Percentiles rank a stretch among this genome's conserved stretches.
Conservation (phyloP, 2,329 filamentous ascomycete genomes). For the Ascosphaera apis region DNA sequence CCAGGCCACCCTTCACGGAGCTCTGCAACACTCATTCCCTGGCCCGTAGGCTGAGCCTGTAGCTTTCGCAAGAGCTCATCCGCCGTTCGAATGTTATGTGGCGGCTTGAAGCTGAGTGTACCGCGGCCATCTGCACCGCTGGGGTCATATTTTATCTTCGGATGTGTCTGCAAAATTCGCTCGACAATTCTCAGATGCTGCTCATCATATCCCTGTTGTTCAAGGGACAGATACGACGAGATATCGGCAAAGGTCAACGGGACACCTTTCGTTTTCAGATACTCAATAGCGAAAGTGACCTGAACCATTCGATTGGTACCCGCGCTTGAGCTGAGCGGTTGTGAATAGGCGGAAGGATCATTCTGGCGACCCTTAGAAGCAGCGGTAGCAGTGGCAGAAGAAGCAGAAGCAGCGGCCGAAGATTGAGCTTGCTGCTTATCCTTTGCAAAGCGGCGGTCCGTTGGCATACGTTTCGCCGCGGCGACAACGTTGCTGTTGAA, state of each 20-base stretch:
- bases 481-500: constrained; percentile 39
- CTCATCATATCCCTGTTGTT: constrained; percentile 34
- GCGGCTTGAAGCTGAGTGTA: constrained; percentile 62
- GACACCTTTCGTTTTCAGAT: constrained; percentile 47
- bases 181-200: constrained; percentile 38
- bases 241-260: constrained; percentile 53
- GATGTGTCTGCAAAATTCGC: constrained; percentile 41
- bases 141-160: constrained; percentile 36
- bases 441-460: constrained; percentile 26
- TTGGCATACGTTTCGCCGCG: constrained; percentile 39
- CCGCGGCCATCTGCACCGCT: constrained; percentile 43
- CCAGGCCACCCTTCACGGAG: constrained; percentile 90
- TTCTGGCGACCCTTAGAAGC: constrained; percentile 36
- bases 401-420: constrained; percentile 40
- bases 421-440: too few relatives aligned
- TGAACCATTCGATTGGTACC: constrained; percentile 68
- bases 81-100: constrained; percentile 58
- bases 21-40: constrained; percentile 65
- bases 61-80: constrained; percentile 60
- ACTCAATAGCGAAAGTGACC: constrained; percentile 66
- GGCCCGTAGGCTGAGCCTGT: constrained; percentile 57
- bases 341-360: constrained; percentile 41
- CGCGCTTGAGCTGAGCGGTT: constrained; percentile 51
- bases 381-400: constrained; percentile 2
- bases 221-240: constrained; percentile 55